phyloP scores from a whole-genome alignment of 2,329 filamentous ascomycete genomes.

The Diaporthe citri region DNA sequence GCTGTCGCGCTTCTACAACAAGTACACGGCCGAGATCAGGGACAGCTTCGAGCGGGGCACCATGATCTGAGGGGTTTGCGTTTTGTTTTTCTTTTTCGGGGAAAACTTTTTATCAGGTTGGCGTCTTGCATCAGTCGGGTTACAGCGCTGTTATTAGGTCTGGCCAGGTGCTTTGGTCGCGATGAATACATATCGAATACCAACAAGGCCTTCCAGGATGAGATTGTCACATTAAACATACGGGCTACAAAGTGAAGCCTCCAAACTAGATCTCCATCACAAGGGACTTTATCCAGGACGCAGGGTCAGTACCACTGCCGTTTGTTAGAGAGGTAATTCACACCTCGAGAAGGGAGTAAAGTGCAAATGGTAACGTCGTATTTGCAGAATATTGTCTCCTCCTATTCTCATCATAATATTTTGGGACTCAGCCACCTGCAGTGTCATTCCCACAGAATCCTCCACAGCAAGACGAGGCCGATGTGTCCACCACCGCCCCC shows the following conservation, averaged over 20 bases:
- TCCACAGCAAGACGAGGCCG: not conserved
- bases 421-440: not conserved
- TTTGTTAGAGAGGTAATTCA: not conserved
- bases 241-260: not conserved
- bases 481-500: not conserved
- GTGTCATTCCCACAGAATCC: not conserved
- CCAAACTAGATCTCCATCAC: not conserved
- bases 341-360: not conserved
- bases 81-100: too few species aligned
- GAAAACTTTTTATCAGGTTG: not conserved
- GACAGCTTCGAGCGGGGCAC: slow-evolving; percentile 98
- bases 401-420: not conserved
- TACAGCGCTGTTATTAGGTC: slow-evolving; percentile 21
- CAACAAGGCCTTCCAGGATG: not conserved
- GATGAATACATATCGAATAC: not conserved
- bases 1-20: slow-evolving; percentile 94
- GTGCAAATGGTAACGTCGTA: not conserved
- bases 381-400: not conserved
- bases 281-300: not conserved
- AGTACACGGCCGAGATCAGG: slow-evolving; percentile 96
- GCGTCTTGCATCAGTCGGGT: not conserved
- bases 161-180: not conserved
- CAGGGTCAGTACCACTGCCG: not conserved
- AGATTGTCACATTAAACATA: not conserved
- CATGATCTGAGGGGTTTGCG: slow-evolving; percentile 75